These are phyloP conservation scores for Trichoderma asperelloides DNA, from an alignment of 495 filamentous ascomycete genomes.

Conservation along the genomic window DNA sequence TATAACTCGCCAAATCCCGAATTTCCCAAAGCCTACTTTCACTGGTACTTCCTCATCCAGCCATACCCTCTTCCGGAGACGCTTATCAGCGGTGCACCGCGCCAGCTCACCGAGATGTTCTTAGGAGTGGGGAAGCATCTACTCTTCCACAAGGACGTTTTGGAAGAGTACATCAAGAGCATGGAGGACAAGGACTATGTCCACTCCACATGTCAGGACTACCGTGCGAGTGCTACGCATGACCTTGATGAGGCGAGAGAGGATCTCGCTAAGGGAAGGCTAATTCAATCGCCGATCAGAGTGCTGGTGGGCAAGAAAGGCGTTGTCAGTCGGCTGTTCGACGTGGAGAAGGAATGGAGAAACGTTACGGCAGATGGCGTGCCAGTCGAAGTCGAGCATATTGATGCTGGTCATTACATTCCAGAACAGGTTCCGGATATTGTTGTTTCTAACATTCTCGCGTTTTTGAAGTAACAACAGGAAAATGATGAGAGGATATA, in stretches of 20 bases:
- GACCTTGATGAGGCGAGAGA: conserved; percentile 29
- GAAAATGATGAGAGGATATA: background rate
- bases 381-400: conserved; percentile 19
- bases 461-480: conserved; percentile 15
- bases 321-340: conserved; percentile 27
- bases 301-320: conserved; percentile 29
- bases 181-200: conserved; percentile 20
- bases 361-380: conserved; percentile 18
- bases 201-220: conserved; percentile 36
- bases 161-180: conserved; percentile 21
- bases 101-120: conserved; percentile 17
- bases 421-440: conserved; percentile 31
- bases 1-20: conserved; percentile 20
- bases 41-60: conserved; percentile 39
- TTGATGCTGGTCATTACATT: conserved; percentile 35
- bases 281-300: conserved; percentile 27
- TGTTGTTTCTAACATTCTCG: conserved; percentile 21
- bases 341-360: conserved; percentile 28
- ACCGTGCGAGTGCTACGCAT: conserved; percentile 27
- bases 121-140: conserved; percentile 16
- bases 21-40: conserved; percentile 31
- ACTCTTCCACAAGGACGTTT: conserved; percentile 16
- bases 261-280: conserved; percentile 22
- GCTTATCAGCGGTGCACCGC: conserved; percentile 19
- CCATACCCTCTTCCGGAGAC: conserved; percentile 26